A percentile compares a stretch with the other conserved stretches of the same genome.
These are phyloP conservation scores for Lipomyces kockii DNA, from an alignment of 805 yeast species.

Conservation along the genomic window DNA sequence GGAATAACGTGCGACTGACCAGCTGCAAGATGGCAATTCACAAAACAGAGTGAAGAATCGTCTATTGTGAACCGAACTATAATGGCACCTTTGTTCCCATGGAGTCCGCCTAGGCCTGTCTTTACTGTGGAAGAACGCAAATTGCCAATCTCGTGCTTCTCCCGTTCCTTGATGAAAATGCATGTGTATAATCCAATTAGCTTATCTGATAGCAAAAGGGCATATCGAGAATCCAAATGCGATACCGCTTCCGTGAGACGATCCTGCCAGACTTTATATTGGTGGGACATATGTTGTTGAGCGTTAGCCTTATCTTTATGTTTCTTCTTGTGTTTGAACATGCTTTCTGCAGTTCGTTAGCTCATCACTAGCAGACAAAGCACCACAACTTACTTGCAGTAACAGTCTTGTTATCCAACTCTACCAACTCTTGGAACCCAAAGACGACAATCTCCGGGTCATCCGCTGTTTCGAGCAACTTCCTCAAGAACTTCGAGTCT, in stretches of 20 bases:
- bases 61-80: conserved; percentile 69
- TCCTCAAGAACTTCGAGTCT: conserved; percentile 36
- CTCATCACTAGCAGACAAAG: not conserved
- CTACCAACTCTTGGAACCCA: conserved; percentile 90
- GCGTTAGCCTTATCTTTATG: conserved; percentile 49
- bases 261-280: conserved; percentile 44
- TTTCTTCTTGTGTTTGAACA: conserved; percentile 58
- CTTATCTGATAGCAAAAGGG: conserved; percentile 73
- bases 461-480: conserved; percentile 41
- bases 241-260: conserved; percentile 34
- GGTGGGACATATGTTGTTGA: conserved; percentile 47
- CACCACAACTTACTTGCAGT: conserved; percentile 55
- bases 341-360: conserved; percentile 60
- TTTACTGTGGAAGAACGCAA: conserved; percentile 78
- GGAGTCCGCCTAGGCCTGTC: conserved; percentile 92
- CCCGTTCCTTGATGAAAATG: conserved; percentile 64
- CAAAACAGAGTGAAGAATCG: conserved; percentile 73
- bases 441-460: conserved; percentile 73
- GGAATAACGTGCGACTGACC: conserved; percentile 82
- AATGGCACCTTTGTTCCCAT: conserved; percentile 75
- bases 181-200: conserved; percentile 82
- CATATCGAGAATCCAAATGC: conserved; percentile 49
- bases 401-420: conserved; percentile 80
- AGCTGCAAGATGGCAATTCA: conserved; percentile 91
- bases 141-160: conserved; percentile 58